phyloP scores from a whole-genome alignment of 2,329 filamentous ascomycete species.

The Daldinia eschscholtzii region DNA sequence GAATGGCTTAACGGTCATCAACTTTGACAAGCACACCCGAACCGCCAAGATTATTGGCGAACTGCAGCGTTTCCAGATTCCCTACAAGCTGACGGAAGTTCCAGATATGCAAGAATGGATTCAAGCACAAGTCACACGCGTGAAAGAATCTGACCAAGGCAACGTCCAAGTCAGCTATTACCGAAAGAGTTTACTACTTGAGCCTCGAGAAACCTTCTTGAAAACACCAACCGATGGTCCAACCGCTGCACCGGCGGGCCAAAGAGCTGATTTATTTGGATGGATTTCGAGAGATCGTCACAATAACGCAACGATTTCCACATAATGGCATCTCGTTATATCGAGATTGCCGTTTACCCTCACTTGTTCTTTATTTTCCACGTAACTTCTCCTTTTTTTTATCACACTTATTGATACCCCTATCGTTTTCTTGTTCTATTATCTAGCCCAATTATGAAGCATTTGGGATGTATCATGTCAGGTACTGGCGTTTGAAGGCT shows the following conservation, averaged over 20 bases:
- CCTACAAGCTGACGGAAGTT: conserved; percentile 85
- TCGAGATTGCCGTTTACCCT: not conserved
- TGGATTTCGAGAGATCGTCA: conserved; percentile 65
- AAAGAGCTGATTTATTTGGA: conserved; percentile 60
- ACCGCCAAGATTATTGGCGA: conserved; percentile 97
- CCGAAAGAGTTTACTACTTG: conserved; percentile 84
- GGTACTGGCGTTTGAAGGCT: conserved; percentile 43
- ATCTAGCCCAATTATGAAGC: conserved; percentile 45
- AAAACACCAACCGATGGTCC: conserved; percentile 53
- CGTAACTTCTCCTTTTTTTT: conserved; percentile 39
- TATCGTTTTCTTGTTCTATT: conserved; percentile 46
- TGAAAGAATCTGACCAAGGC: conserved; percentile 70
- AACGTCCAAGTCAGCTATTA: conserved; percentile 76
- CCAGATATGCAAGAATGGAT: conserved; percentile 95
- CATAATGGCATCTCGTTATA: conserved; percentile 31
- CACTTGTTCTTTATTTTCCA: conserved; percentile 14
- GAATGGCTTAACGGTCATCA: conserved; percentile 85
- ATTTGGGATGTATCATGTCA: conserved; percentile 47
- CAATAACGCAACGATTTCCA: conserved; percentile 45
- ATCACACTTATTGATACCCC: conserved; percentile 53
- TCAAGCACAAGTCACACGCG: conserved; percentile 80
- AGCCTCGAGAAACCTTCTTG: conserved; percentile 73
- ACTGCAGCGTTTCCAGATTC: conserved; percentile 94
- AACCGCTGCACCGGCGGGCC: conserved; percentile 44
- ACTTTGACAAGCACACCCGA: conserved; percentile 96